Evolutionary conservation across 2,329 filamentous ascomycete species (phyloP).

Genomic region (Epichloe festucae): DNA sequence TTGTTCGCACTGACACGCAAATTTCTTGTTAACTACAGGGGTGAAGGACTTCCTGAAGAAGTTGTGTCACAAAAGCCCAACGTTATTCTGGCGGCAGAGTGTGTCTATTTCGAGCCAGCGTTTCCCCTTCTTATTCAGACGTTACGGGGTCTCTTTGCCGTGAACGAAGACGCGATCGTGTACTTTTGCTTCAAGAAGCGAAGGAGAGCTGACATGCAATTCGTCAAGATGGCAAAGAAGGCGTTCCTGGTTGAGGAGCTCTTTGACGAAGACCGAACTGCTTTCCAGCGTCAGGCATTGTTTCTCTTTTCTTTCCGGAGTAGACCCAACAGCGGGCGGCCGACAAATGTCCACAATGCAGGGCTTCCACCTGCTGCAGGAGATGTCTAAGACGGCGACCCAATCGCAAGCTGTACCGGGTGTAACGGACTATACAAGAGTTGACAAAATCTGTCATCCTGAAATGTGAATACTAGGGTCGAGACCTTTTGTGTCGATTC

Average conservation of each 20-base stretch:
- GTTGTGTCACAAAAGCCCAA: constrained; percentile 50
- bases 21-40: constrained; percentile 29
- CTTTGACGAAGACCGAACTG: constrained; percentile 44
- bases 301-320: constrained; percentile 47
- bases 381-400: background rate
- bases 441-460: background rate
- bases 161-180: constrained; percentile 51
- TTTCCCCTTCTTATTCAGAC: constrained; percentile 80
- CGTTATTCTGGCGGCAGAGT: constrained; percentile 86
- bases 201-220: constrained; percentile 65
- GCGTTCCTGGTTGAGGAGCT: constrained; percentile 50
- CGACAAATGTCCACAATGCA: background rate
- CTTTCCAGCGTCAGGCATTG: constrained; percentile 43
- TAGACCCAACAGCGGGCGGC: background rate
- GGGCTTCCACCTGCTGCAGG: background rate
- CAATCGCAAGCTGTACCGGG: background rate
- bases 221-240: constrained; percentile 59
- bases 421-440: background rate
- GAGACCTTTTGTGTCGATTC: background rate
- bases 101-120: constrained; percentile 92
- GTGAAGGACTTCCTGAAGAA: constrained; percentile 41
- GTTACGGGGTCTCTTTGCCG: constrained; percentile 57
- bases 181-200: constrained; percentile 95
- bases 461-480: background rate
- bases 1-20: background rate